Percentiles rank a stretch among this genome's conserved stretches.
phyloP scores from a whole-genome alignment of 2,329 filamentous ascomycete species.

The Sordariomycetes sp. region DNA sequence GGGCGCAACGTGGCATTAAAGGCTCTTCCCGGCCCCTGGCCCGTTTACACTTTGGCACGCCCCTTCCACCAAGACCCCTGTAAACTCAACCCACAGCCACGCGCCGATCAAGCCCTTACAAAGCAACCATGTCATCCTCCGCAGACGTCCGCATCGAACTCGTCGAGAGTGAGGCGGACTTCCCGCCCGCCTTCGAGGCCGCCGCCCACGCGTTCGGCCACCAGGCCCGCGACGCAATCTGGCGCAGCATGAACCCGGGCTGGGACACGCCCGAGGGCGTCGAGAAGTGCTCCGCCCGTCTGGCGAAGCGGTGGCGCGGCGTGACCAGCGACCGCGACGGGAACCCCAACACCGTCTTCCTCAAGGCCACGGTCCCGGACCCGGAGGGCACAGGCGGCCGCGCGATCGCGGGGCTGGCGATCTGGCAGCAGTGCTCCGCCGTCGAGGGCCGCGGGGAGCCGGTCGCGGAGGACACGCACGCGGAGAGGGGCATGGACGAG shows the following conservation, averaged over 20 bases:
- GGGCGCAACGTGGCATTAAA: too few relatives aligned
- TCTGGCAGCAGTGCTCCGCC: slow-evolving; percentile 42
- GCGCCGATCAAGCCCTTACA: too few relatives aligned
- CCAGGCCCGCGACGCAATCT: slow-evolving; percentile 39
- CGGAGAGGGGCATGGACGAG: slow-evolving; percentile 18
- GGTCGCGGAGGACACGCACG: slow-evolving; percentile 20
- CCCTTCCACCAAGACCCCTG: too few relatives aligned
- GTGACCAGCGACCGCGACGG: slow-evolving; percentile 28
- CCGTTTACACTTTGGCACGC: too few relatives aligned
- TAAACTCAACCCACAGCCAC: not conserved
- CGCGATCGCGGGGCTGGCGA: slow-evolving; percentile 37
- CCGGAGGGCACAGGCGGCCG: slow-evolving; percentile 14
- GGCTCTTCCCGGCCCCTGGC: too few relatives aligned
- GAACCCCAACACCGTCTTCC: slow-evolving; percentile 36
- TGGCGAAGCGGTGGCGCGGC: slow-evolving; percentile 28
- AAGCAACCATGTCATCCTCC: not conserved
- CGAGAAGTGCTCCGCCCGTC: slow-evolving; percentile 19
- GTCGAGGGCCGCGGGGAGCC: slow-evolving; percentile 35
- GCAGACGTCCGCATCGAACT: slow-evolving; percentile 13
- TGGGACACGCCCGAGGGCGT: slow-evolving; percentile 41
- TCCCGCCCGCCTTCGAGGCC: slow-evolving; percentile 14
- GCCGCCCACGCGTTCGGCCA: slow-evolving; percentile 30
- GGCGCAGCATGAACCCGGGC: slow-evolving; percentile 38
- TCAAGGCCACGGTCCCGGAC: slow-evolving; percentile 38
- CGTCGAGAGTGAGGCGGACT: slow-evolving; percentile 16